These are phyloP conservation scores for Blastobotrys persicus DNA, from an alignment of 1,139 yeast genomes.

Conservation along the genomic window DNA sequence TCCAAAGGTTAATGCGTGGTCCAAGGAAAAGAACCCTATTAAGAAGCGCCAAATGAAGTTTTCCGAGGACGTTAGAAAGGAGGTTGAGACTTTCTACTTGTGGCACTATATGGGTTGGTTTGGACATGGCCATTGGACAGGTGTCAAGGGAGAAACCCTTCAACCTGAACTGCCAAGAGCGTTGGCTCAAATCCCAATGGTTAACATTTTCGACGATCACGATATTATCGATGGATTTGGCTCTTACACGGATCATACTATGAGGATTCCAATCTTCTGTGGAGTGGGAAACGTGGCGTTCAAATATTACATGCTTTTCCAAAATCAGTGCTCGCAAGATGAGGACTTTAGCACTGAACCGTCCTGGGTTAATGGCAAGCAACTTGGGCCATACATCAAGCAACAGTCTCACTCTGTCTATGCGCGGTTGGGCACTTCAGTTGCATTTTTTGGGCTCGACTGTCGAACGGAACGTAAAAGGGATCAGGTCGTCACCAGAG, in stretches of 20 bases:
- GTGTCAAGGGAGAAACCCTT: constrained; percentile 58
- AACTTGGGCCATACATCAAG: constrained; percentile 62
- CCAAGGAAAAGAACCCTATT: constrained; percentile 48
- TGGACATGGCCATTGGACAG: constrained; percentile 84
- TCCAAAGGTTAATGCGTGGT: constrained; percentile 57
- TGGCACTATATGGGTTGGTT: constrained; percentile 81
- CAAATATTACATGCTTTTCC: constrained; percentile 86
- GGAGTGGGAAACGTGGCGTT: constrained; percentile 76
- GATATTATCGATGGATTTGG: constrained; percentile 97
- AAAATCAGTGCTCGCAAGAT: constrained; percentile 69
- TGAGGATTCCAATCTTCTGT: constrained; percentile 64
- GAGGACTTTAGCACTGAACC: constrained; percentile 35
- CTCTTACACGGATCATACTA: constrained; percentile 72
- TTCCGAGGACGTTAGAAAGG: constrained; percentile 48
- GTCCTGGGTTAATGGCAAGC: constrained; percentile 36
- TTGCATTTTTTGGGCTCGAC: constrained; percentile 76
- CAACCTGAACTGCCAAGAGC: constrained; percentile 73
- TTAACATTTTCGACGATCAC: constrained; percentile 81
- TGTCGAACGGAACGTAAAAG: constrained; percentile 87
- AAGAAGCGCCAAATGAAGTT: constrained; percentile 46
- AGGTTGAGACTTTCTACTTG: constrained; percentile 65
- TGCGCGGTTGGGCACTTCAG: constrained; percentile 68
- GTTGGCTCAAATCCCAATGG: constrained; percentile 75
- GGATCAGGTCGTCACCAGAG: constrained; percentile 52
- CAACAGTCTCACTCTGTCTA: constrained; percentile 66